Evolutionary conservation across 441 rosid genomes (phyloP).

Genomic region (Hypseocharis bilobata): DNA sequence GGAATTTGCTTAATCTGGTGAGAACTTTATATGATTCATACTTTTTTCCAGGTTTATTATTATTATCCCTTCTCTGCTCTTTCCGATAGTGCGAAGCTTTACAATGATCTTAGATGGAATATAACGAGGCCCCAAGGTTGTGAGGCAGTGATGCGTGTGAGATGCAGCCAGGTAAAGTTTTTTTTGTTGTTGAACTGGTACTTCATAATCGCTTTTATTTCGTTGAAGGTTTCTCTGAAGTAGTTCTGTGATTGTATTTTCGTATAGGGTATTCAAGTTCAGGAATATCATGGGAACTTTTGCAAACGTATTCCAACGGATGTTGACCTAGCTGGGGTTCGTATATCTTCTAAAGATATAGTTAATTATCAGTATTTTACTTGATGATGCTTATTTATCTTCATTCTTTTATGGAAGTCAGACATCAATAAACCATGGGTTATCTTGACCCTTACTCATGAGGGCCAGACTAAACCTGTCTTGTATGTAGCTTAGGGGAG

Average conservation of each 20-base stretch:
- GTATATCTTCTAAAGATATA: conserved; percentile 21
- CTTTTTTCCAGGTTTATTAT: conserved; percentile 61
- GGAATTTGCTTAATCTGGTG: conserved; percentile 2
- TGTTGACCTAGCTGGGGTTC: conserved; percentile 70
- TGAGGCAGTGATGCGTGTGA: conserved; percentile 98
- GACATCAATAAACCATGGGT: neutral
- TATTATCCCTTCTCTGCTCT: conserved; percentile 87
- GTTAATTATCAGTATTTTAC: neutral
- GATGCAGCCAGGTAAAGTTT: conserved; percentile 81
- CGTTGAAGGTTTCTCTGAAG: conserved; percentile 4
- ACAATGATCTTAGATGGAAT: conserved; percentile 98
- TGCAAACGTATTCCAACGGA: conserved; percentile 92
- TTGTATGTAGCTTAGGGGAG: neutral
- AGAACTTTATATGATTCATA: conserved; percentile 14
- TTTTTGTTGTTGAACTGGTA: neutral
- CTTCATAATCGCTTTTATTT: neutral
- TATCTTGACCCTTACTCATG: neutral
- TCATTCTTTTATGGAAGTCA: neutral
- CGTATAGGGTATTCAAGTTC: conserved; percentile 92
- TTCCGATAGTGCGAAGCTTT: conserved; percentile 88
- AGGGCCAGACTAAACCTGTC: neutral
- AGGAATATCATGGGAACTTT: conserved; percentile 87
- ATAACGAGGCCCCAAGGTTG: conserved; percentile 92
- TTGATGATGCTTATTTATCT: neutral
- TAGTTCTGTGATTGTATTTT: conserved; percentile 18